A percentile compares a stretch with the other conserved stretches of the same genome.
These are phyloP conservation scores for carrot (Daucus carota) DNA, from an alignment of 129 eudicot species.

Conservation along the genomic window DNA sequence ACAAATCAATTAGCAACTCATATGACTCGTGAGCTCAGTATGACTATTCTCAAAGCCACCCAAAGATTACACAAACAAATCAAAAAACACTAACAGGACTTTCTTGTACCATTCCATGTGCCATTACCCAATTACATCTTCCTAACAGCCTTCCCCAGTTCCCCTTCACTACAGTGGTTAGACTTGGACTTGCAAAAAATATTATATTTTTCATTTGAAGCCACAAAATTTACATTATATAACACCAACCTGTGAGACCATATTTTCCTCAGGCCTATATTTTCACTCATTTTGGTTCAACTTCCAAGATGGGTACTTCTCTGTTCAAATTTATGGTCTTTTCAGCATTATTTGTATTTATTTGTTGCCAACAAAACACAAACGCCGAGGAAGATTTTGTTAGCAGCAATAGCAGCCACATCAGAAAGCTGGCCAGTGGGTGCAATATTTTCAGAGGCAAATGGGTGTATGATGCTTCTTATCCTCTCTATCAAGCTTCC, in stretches of 20 bases:
- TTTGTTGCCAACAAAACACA: slow-evolving; percentile 8
- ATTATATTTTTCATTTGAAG: background rate
- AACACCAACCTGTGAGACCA: slow-evolving; percentile 3
- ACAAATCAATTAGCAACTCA: background rate
- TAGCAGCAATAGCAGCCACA: slow-evolving; percentile 16
- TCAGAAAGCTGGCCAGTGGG: slow-evolving; percentile 18
- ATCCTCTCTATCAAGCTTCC: slow-evolving; percentile 42
- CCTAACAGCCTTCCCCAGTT: slow-evolving; percentile 2
- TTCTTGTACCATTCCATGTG: slow-evolving; percentile 6
- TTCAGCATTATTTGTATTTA: slow-evolving; percentile 9
- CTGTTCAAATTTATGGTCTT: slow-evolving; percentile 19
- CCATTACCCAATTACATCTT: slow-evolving; percentile 8
- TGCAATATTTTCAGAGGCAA: slow-evolving; percentile 43
- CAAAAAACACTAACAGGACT: slow-evolving; percentile 2
- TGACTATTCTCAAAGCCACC: background rate
- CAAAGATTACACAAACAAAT: background rate
- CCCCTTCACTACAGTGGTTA: background rate
- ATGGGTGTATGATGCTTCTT: slow-evolving; percentile 54
- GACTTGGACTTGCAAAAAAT: background rate
- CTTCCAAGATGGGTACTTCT: slow-evolving; percentile 16
- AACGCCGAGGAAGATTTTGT: slow-evolving; percentile 6
- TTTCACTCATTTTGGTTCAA: background rate
- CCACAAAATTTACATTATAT: slow-evolving; percentile 5
- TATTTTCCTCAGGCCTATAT: background rate
- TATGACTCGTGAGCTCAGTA: background rate